Evolutionary conservation across 2,329 filamentous ascomycete species (phyloP).

Genomic region (Monosporascus ibericus): DNA sequence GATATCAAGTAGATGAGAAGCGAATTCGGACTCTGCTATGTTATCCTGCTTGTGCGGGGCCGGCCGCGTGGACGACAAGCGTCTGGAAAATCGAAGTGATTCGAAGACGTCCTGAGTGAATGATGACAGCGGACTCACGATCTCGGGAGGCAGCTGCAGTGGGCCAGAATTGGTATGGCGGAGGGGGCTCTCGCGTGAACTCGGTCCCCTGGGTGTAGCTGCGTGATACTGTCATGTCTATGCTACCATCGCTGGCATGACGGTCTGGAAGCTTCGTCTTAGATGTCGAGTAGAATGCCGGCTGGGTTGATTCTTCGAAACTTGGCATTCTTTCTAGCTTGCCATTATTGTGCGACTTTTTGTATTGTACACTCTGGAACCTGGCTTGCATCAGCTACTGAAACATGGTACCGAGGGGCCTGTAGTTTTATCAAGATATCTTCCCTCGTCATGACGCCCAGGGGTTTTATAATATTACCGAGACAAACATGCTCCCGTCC

Average conservation of each 20-base stretch:
- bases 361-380: not conserved
- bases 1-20: not conserved
- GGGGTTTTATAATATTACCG: too few relatives aligned
- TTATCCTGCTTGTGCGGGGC: not conserved
- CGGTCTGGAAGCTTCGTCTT: not conserved
- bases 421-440: not conserved
- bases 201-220: not conserved
- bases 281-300: not conserved
- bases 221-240: not conserved
- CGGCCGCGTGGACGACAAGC: not conserved
- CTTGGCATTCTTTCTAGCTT: not conserved
- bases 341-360: not conserved
- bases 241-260: not conserved
- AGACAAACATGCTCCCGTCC: not conserved
- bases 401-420: not conserved
- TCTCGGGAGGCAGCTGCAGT: not conserved
- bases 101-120: not conserved
- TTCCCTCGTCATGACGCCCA: not conserved
- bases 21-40: not conserved
- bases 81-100: not conserved
- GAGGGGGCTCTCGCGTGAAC: not conserved
- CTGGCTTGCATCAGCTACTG: not conserved
- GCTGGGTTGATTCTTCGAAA: not conserved
- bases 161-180: not conserved
- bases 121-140: not conserved